These are phyloP conservation scores for Russula brevipes DNA, from an alignment of 768 basidiomycete genomes.

Conservation along the genomic window DNA sequence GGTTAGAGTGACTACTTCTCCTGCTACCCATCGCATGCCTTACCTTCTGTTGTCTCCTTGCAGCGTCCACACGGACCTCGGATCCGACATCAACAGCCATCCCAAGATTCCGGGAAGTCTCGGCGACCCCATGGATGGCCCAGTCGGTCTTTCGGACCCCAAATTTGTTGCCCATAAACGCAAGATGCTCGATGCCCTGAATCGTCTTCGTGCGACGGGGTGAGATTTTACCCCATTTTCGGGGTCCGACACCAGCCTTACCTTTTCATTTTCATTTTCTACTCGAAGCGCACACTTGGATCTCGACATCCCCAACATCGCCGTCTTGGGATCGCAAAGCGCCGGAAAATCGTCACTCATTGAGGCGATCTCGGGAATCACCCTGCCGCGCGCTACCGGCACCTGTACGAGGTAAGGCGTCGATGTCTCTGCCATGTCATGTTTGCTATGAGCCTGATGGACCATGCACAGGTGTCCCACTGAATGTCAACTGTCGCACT, in stretches of 20 bases:
- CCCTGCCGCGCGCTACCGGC: constrained; percentile 60
- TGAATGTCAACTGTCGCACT: constrained; percentile 33
- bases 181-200: constrained; percentile 53
- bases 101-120: no score
- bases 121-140: constrained; percentile 6
- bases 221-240: constrained; percentile 27
- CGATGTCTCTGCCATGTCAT: not conserved
- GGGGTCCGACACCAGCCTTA: not conserved
- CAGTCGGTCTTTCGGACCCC: constrained; percentile 52
- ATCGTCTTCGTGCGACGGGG: constrained; percentile 60
- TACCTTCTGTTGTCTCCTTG: not conserved
- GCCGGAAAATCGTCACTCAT: constrained; percentile 77
- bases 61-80: not conserved
- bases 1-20: not conserved
- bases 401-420: constrained; percentile 62
- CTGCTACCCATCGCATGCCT: no score
- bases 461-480: constrained; percentile 34
- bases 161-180: constrained; percentile 39
- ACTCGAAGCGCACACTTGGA: constrained; percentile 55
- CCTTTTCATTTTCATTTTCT: not conserved
- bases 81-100: no score
- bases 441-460: not conserved
- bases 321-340: constrained; percentile 69
- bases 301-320: constrained; percentile 68
- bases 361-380: constrained; percentile 70